Evolutionary conservation across 2,329 filamentous ascomycete species (phyloP).

Genomic region (Fusarium sublunatum): DNA sequence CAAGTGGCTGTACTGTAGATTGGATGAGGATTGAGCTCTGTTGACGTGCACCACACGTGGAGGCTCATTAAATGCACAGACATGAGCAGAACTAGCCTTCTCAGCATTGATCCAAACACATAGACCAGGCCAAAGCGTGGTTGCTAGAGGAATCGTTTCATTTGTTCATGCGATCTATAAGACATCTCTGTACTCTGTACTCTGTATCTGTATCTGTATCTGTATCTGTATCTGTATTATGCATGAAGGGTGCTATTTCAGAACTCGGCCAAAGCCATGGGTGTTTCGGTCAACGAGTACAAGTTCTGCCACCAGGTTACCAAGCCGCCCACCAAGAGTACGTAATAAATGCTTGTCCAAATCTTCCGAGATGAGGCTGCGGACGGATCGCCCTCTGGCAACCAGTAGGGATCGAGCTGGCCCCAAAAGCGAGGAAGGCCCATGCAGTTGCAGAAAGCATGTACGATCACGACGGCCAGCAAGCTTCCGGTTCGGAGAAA

Average conservation of each 20-base stretch:
- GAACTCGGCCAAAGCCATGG: slow-evolving; percentile 47
- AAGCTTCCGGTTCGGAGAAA: slow-evolving; percentile 88
- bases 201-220: too few species aligned
- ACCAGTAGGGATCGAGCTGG: slow-evolving; percentile 68
- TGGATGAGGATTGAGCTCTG: slow-evolving; percentile 1
- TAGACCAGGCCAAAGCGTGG: slow-evolving; percentile 7
- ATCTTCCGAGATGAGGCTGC: slow-evolving; percentile 41
- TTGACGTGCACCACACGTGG: slow-evolving; percentile 1
- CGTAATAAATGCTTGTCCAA: slow-evolving; percentile 86
- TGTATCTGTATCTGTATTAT: neutral
- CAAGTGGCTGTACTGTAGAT: neutral
- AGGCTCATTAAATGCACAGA: slow-evolving; percentile 21
- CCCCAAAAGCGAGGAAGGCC: slow-evolving; percentile 91
- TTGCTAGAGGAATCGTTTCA: slow-evolving; percentile 18
- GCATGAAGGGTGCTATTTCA: slow-evolving; percentile 37
- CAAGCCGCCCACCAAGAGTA: slow-evolving; percentile 77
- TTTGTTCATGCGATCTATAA: slow-evolving; percentile 22
- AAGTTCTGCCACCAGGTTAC: slow-evolving; percentile 76
- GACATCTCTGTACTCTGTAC: neutral
- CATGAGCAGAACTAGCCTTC: slow-evolving; percentile 3
- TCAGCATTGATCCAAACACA: slow-evolving; percentile 11
- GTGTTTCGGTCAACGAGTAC: slow-evolving; percentile 74
- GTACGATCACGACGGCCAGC: slow-evolving; percentile 77
- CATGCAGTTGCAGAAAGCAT: slow-evolving; percentile 93
- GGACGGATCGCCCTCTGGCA: slow-evolving; percentile 42